Evolutionary conservation across 768 basidiomycete species (phyloP), one percentile per base, ranked within the genome.

Genomic region (Suillus fuscotomentosus): DNA sequence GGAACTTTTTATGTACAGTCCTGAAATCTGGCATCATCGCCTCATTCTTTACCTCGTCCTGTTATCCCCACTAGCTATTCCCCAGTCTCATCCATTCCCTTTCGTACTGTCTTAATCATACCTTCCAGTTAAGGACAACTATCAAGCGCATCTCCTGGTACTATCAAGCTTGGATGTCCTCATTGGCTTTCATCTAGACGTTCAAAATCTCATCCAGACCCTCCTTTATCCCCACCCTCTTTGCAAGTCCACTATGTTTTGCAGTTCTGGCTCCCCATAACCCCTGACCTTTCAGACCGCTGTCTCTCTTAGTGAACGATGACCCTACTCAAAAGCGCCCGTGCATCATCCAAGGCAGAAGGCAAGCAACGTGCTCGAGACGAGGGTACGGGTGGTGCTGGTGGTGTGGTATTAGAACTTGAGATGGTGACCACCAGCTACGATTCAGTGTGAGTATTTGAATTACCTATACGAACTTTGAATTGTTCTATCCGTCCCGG

Each of bases 321-420:
- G 61, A 20, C 61, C 24, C 4, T 60, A 3, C 61, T 27, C 14
- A 38, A 15, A 55, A 20, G 47, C 63, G 34, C 41, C 34, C 64
- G 24, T 61, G 11, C 66, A 10, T 53, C 50, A 20, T 45, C 38
- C 50, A 63, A 51, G 53, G 63, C 60, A 41, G 41, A 66, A 54
- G 60, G 42, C 66, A 53, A 64, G 66, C 48, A 67, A 60, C 65
- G 69, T 4, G 57, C 65, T 62, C 69, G 68, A 38, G 76, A 81
- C 61, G 77, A 79, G 66, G 86, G 86, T 22, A 43, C 68, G 57
- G 86, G 86, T 0, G 85, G 82, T 20, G 60, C 72, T 3, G 82
- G 76, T 34, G 91, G 91, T 5, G 76, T 88, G 34, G 82, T 92
- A 14, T 68, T 92, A 22, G 82, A 81, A 24, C 71, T 91, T 66